phyloP scores from a whole-genome alignment of 192 early-diverging fungal species.

The Backusella tuberculispora region DNA sequence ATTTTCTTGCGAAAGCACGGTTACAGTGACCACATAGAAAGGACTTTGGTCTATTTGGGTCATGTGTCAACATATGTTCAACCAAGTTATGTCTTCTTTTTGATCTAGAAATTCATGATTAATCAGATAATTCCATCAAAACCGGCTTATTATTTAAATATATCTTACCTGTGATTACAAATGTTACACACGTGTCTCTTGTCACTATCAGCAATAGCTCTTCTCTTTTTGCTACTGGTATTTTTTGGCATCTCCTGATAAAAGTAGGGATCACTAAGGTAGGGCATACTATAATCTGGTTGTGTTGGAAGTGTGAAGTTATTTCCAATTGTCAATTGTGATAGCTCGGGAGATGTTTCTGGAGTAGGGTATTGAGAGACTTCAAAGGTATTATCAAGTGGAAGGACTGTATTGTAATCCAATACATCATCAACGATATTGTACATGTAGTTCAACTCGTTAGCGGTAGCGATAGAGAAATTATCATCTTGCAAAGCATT shows the following conservation, averaged over 20 bases:
- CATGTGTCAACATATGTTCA: constrained; percentile 32
- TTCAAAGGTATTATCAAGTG: background rate
- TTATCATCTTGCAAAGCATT: constrained; percentile 21
- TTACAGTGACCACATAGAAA: constrained; percentile 23
- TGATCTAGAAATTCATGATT: constrained; percentile 10
- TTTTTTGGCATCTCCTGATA: constrained; percentile 9
- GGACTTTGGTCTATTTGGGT: constrained; percentile 22
- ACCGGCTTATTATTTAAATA: background rate
- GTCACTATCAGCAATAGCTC: background rate
- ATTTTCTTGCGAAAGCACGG: constrained; percentile 29
- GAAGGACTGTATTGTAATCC: background rate
- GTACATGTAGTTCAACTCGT: constrained; percentile 12
- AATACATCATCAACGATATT: background rate
- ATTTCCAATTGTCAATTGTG: background rate
- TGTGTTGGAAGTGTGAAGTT: background rate
- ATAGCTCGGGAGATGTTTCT: constrained; percentile 13
- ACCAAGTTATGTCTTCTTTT: constrained; percentile 27
- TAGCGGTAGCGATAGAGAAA: constrained; percentile 24
- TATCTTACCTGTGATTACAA: constrained; percentile 25
- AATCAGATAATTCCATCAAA: background rate
- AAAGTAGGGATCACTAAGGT: constrained; percentile 10
- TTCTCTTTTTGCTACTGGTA: constrained; percentile 3
- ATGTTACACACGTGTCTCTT: constrained; percentile 21
- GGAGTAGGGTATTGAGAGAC: constrained; percentile 4
- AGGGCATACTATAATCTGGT: constrained; percentile 13